Percentiles rank a stretch among this genome's conserved stretches.
These are phyloP conservation scores for Dysphania ambrosioides DNA, from an alignment of 148 eudicot genomes.

Conservation along the genomic window DNA sequence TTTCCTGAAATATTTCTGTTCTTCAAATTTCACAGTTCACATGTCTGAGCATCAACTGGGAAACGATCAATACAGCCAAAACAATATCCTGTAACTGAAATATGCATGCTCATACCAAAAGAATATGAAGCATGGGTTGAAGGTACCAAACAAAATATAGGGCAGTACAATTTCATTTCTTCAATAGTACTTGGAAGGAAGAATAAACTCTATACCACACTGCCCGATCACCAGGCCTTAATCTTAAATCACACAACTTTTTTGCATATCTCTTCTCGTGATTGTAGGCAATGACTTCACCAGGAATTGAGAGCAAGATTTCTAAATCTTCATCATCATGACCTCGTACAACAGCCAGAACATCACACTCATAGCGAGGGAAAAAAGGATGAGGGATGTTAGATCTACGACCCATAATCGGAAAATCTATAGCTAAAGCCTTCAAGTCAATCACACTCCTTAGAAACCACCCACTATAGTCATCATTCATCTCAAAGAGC, in stretches of 20 bases:
- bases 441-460: slow-evolving; percentile 17
- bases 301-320: slow-evolving; percentile 24
- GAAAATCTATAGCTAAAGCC: slow-evolving; percentile 16
- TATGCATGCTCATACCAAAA: background rate
- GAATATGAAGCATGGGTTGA: background rate
- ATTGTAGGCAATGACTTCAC: slow-evolving; percentile 27
- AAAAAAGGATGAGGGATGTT: slow-evolving; percentile 20
- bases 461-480: slow-evolving; percentile 23
- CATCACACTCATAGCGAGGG: slow-evolving; percentile 25
- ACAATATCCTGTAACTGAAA: background rate
- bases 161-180: background rate
- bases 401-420: slow-evolving; percentile 24
- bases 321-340: slow-evolving; percentile 20
- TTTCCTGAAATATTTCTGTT: background rate
- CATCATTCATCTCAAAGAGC: slow-evolving; percentile 27
- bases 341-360: slow-evolving; percentile 12
- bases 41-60: background rate
- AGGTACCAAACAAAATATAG: background rate
- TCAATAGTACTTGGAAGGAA: slow-evolving; percentile 16
- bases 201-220: slow-evolving; percentile 29
- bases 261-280: slow-evolving; percentile 10
- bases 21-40: background rate
- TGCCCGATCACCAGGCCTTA: slow-evolving; percentile 17
- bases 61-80: background rate
- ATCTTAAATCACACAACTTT: slow-evolving; percentile 14